Conservation (phyloP, 169 alveolate genomes). For the Besnoitia besnoiti region DNA sequence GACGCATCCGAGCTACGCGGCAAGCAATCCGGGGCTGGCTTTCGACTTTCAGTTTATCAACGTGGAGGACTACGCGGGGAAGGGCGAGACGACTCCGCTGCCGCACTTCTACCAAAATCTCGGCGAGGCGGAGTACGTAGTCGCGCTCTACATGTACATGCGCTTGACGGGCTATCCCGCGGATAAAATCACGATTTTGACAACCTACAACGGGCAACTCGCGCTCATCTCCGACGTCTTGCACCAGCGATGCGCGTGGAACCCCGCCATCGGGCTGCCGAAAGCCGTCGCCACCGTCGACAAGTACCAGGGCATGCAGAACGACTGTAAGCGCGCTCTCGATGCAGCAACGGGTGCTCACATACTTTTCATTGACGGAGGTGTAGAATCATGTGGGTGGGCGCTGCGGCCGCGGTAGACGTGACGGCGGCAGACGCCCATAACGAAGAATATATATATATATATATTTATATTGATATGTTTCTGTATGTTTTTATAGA, state of each 20-base stretch:
- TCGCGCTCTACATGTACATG: constrained; percentile 92
- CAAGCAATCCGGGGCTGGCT: constrained; percentile 76
- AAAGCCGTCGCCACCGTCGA: constrained; percentile 86
- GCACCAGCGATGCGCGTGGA: constrained; percentile 82
- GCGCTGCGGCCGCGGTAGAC: not conserved
- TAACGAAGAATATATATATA: not conserved
- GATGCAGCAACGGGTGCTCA: not conserved
- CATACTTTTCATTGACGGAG: not conserved
- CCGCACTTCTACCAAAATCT: constrained; percentile 91
- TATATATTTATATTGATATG: not conserved
- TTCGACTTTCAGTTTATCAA: constrained; percentile 86
- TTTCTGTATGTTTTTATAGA: not conserved
- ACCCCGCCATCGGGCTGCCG: constrained; percentile 81
- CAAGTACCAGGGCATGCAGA: constrained; percentile 92
- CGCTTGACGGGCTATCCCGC: constrained; percentile 89
- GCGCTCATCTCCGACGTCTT: constrained; percentile 83
- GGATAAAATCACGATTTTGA: constrained; percentile 83
- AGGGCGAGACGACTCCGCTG: constrained; percentile 88
- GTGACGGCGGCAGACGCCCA: not conserved
- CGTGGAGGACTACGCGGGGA: constrained; percentile 79
- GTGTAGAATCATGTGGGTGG: not conserved
- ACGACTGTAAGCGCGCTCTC: constrained; percentile 79
- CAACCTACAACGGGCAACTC: constrained; percentile 94
- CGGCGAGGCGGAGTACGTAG: constrained; percentile 93
- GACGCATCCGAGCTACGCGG: constrained; percentile 52